Percentiles rank a stretch among this genome's conserved stretches.
Evolutionary conservation across 148 eudicot species (phyloP).

Genomic region (Camellia sinensis): DNA sequence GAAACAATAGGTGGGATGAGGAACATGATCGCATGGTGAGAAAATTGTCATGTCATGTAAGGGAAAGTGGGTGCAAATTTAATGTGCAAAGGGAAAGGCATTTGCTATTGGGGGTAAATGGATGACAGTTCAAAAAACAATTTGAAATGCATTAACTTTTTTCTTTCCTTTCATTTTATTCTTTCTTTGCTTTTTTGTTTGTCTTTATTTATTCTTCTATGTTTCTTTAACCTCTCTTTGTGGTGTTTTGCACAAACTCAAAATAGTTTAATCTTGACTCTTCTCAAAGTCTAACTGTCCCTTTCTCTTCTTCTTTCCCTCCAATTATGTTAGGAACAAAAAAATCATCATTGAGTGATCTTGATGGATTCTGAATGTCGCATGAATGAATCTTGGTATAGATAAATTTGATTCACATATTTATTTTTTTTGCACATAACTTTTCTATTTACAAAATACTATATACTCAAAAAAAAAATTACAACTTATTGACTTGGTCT

Average conservation of each 20-base stretch:
- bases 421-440: too few species aligned
- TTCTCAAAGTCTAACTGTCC: constrained; percentile 15
- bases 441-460: too few species aligned
- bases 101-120: constrained; percentile 19
- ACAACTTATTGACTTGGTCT: too few species aligned
- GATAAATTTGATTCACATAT: too few species aligned
- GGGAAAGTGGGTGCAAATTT: constrained; percentile 30
- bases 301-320: constrained; percentile 6
- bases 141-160: constrained; percentile 15
- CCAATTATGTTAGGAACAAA: not conserved
- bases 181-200: not conserved
- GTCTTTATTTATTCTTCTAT: constrained; percentile 7
- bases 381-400: too few species aligned
- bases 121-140: constrained; percentile 28
- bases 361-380: too few species aligned
- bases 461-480: too few species aligned
- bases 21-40: constrained; percentile 20
- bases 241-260: constrained; percentile 14
- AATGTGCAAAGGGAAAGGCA: constrained; percentile 17
- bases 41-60: constrained; percentile 24
- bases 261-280: constrained; percentile 26
- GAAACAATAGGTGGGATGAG: not conserved
- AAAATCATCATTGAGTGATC: too few species aligned
- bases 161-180: constrained; percentile 16
- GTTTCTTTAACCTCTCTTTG: not conserved